These are phyloP conservation scores for Thelephora aurantiotincta DNA, from an alignment of 768 basidiomycete species.

Conservation along the genomic window DNA sequence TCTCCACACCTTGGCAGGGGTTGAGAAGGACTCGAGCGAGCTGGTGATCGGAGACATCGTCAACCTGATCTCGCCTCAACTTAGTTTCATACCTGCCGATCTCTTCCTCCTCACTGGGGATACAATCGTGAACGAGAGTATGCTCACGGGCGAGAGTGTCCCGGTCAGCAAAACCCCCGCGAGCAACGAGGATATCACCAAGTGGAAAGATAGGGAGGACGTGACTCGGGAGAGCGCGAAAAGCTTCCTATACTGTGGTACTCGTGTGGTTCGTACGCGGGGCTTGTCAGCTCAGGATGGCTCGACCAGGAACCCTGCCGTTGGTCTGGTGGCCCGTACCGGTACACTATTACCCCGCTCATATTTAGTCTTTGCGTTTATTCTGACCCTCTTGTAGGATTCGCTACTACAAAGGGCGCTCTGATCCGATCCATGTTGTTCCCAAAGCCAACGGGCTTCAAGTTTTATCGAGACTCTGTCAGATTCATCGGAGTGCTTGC, in stretches of 20 bases:
- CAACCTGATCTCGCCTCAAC: conserved; percentile 66
- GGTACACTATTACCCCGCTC: conserved; percentile 27
- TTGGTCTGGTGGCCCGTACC: conserved; percentile 78
- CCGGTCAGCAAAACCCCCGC: conserved; percentile 86
- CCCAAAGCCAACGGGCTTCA: conserved; percentile 97
- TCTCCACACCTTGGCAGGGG: conserved; percentile 32
- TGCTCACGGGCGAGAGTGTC: conserved; percentile 97
- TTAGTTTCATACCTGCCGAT: conserved; percentile 76
- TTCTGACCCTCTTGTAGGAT: conserved; percentile 34
- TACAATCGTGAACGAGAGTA: conserved; percentile 96
- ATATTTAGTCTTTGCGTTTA: neutral
- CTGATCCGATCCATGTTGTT: conserved; percentile 95
- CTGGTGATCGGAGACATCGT: conserved; percentile 90
- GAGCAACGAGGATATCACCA: conserved; percentile 61
- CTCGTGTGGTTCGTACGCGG: conserved; percentile 78
- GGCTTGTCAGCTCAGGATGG: conserved; percentile 41
- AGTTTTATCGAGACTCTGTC: conserved; percentile 89
- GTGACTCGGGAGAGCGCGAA: conserved; percentile 50
- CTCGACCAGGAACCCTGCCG: conserved; percentile 41
- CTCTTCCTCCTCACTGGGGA: conserved; percentile 89
- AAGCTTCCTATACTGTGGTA: conserved; percentile 82
- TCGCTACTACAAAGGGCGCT: conserved; percentile 96
- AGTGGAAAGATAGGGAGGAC: conserved; percentile 57
- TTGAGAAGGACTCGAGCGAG: conserved; percentile 52
- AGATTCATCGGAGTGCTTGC: conserved; percentile 86